Evolutionary conservation across 768 basidiomycete genomes (phyloP), one percentile per base, ranked within the genome.

Genomic region (Pisolithus microcarpus): DNA sequence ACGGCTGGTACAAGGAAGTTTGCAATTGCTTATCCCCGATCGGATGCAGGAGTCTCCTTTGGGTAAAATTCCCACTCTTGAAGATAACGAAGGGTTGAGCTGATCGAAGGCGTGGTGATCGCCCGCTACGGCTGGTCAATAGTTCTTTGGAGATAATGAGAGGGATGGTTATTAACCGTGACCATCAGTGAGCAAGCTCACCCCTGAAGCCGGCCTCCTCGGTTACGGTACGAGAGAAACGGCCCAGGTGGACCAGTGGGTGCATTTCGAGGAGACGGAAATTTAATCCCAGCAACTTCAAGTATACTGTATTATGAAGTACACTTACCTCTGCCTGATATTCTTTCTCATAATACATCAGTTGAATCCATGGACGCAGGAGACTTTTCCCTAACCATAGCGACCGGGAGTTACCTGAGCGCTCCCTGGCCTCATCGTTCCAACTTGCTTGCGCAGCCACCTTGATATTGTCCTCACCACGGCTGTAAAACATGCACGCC

Each of bases 381-480:
- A 21, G 21, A 23, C 11, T 34, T 28, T 21, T 31, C 9, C 18
- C 13, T 28, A 9, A n/a, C 6, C 24, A 30, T 31, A 45, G 43
- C 43, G n/a, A 15, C 30, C 21, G 21, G 38, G 4, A 56, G 13
- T 40, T 54, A 36, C 56, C 65, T 38, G 63, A 63, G 26, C 47
- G 53, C 0, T 38, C 53, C 5, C 53, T 63, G 19, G 49, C 50
- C 10, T n/a, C 31, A 39, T 16, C 10, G 55, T 1, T 56, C 54
- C n/a, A 59, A 50, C 1, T 56, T 58, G 38, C 48, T 63, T 13
- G 56, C 53, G 0, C 18, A 38, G 58, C 55, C 38, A 49, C 40
- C 1, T 23, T 56, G 13, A 63, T 24, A 45, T 63, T 23, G 19
- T 63, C 24, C 13, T 63, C 8, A 54, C 46, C 19, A 38, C 58